Base-by-base conservation (phyloP, 148 eudicot genomes). In the Suaeda aralocaspica region DNA sequence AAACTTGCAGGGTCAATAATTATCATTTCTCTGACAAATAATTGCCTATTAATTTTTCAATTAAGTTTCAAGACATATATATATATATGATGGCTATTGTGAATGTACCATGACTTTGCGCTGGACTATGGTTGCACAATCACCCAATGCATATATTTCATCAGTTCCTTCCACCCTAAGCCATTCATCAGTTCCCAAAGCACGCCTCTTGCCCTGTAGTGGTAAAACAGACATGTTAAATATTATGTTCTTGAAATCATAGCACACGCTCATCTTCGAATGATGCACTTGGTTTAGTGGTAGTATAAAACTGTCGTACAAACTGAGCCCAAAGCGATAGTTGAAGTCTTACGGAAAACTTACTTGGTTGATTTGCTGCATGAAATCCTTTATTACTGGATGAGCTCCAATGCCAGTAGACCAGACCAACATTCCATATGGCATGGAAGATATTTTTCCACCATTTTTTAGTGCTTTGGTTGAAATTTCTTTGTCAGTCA, bases 161-260 rank as follows among this genome's bases (percentile, higher is more conserved):
- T 77, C 79, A 36, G 62, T 44, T 60, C 90, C 90, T 68, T 88
- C 92, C 42, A 88, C 90, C 52, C 92, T 84, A 46, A 88, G 84
- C 92, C 92, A 88, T 73, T 88, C 92, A 76, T 88, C 92, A 68
- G 92, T 88, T 71, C 88, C 92, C 79, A 88, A 70, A 42, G 76
- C 92, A 57, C 92, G 92, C 75, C 92, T 86, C 51, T 84, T 86
- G 16, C 69, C 81, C 92, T 88, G 80, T 66, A 60, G 5, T 36
- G 29, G 48, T n/a, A 24, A 70, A 52, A 24, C 13, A 56, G 14
- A n/a, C n/a, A 39, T 24, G 14, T 8, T 66, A 39, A 15, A 3
- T 34, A 41, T 52, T 25, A 60, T 10, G 46, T 48, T 9, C 28
- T 16, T 21, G 13, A n/a, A 30, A 9, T 44, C 45, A 52, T 34